Conservation (phyloP, 2,329 filamentous ascomycete species). For the Scedosporium aurantiacum region DNA sequence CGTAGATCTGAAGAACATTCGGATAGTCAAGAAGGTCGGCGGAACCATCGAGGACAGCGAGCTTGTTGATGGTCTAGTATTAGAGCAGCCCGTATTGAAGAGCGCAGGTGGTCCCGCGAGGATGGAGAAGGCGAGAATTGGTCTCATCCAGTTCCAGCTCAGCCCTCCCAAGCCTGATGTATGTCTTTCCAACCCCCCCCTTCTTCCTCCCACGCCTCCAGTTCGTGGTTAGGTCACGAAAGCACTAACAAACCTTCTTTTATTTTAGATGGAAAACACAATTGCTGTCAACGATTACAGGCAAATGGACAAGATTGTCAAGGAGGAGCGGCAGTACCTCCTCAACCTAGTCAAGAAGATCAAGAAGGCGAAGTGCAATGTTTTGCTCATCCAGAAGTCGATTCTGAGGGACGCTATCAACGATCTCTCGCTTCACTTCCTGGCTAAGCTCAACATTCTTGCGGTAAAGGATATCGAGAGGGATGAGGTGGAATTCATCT, state of each 20-base stretch:
- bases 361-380: slow-evolving; percentile 99
- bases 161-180: slow-evolving; percentile 96
- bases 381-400: slow-evolving; percentile 95
- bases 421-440: slow-evolving; percentile 92
- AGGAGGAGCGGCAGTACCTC: slow-evolving; percentile 96
- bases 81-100: slow-evolving; percentile 90
- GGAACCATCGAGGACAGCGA: slow-evolving; percentile 98
- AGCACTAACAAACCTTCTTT: slow-evolving; percentile 13
- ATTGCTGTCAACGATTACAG: slow-evolving; percentile 99
- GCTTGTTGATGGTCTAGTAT: slow-evolving; percentile 85
- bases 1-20: slow-evolving; percentile 90
- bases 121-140: slow-evolving; percentile 97
- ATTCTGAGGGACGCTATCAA: slow-evolving; percentile 97
- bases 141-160: slow-evolving; percentile 95
- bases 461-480: slow-evolving; percentile 96
- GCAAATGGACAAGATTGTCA: slow-evolving; percentile 99
- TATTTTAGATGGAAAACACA: slow-evolving; percentile 85
- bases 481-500: slow-evolving; percentile 98
- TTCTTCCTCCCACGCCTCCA: background rate
- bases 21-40: slow-evolving; percentile 94
- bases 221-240: background rate
- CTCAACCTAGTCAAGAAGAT: slow-evolving; percentile 99
- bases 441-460: slow-evolving; percentile 92
- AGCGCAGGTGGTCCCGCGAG: slow-evolving; percentile 78
- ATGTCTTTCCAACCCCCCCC: slow-evolving; percentile 22